Evolutionary conservation across 441 rosid genomes (phyloP).

Genomic region (Brassica hybrid): DNA sequence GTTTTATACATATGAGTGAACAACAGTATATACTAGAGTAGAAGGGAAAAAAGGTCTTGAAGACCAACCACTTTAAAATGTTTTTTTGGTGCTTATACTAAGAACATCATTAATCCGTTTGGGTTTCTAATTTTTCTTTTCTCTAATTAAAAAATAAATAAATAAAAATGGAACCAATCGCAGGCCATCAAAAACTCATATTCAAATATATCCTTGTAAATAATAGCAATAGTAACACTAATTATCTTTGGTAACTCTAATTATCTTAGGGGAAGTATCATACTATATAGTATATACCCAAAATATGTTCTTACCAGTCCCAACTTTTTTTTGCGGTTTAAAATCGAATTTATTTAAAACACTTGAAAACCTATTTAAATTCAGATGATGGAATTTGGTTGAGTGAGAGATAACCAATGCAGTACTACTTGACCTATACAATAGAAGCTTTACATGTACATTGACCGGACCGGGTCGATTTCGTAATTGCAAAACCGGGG

Average conservation of each 20-base stretch:
- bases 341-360: neutral
- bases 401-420: neutral
- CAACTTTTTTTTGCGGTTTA: neutral
- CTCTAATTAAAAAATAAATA: no score
- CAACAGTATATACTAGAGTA: neutral
- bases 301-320: neutral
- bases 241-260: neutral
- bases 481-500: neutral
- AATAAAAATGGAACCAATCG: no score
- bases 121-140: no score
- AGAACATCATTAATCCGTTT: no score
- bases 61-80: neutral
- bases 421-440: neutral
- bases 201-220: neutral
- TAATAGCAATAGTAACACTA: neutral
- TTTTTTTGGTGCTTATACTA: neutral
- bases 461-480: neutral
- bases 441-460: neutral
- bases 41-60: neutral
- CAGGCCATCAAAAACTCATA: conserved; percentile 14
- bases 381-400: neutral
- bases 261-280: neutral
- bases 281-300: neutral
- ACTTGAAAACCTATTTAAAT: neutral
- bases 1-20: neutral